A percentile compares a stretch with the other conserved stretches of the same genome.
Conservation (phyloP, 257 asterid species). For the Solanum bulbocastanum region DNA sequence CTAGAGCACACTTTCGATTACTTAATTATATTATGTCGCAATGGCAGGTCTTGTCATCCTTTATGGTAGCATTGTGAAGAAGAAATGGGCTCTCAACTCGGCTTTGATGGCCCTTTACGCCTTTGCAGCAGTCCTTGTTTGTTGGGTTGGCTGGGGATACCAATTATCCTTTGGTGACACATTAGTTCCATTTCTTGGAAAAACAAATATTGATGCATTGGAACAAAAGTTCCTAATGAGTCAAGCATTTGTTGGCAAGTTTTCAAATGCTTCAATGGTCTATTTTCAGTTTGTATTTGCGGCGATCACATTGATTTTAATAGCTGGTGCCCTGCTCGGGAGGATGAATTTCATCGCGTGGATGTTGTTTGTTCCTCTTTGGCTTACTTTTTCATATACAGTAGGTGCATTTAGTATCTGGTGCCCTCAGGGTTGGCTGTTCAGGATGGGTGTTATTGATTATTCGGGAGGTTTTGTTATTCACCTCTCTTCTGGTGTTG, state of each 20-base stretch:
- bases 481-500: constrained; percentile 71
- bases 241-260: constrained; percentile 27
- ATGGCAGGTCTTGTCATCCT: constrained; percentile 52
- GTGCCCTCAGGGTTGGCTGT: constrained; percentile 65
- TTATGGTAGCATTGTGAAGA: constrained; percentile 74
- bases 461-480: constrained; percentile 72
- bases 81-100: constrained; percentile 85
- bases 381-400: constrained; percentile 73
- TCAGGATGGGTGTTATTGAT: constrained; percentile 50
- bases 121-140: constrained; percentile 59
- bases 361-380: constrained; percentile 76
- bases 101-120: constrained; percentile 83
- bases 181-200: constrained; percentile 44
- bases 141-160: constrained; percentile 86
- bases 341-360: constrained; percentile 72
- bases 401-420: constrained; percentile 59
- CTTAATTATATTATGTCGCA: not conserved
- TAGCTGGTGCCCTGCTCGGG: constrained; percentile 69
- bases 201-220: constrained; percentile 24
- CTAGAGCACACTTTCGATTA: not conserved
- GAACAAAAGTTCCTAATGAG: constrained; percentile 34
- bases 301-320: constrained; percentile 59
- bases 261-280: constrained; percentile 59
- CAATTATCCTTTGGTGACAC: constrained; percentile 48
- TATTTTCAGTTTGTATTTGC: constrained; percentile 83